Conservation (phyloP, 148 eudicot genomes). For the Polygonum maritimum region DNA sequence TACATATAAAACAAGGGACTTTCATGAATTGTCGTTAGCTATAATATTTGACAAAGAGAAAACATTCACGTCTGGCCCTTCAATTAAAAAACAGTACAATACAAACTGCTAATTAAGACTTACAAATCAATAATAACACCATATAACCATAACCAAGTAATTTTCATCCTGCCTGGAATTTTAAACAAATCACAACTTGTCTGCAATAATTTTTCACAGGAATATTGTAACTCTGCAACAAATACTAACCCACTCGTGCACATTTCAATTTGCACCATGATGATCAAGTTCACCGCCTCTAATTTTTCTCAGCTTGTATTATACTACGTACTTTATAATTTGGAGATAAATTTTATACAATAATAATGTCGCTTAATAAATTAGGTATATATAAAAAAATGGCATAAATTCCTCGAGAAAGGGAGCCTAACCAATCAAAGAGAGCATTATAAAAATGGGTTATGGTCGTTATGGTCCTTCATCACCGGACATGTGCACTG, state of each 20-base stretch:
- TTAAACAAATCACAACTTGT: background rate
- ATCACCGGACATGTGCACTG: background rate
- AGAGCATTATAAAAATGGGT: background rate
- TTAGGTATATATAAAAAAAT: background rate
- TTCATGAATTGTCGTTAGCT: background rate
- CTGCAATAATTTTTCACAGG: background rate
- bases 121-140: background rate
- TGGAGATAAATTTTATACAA: background rate
- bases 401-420: background rate
- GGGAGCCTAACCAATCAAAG: constrained; percentile 5
- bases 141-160: background rate
- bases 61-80: background rate
- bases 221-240: constrained; percentile 2
- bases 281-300: background rate
- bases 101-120: no score
- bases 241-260: constrained; percentile 5
- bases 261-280: background rate
- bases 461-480: background rate
- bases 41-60: background rate
- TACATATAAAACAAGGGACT: background rate
- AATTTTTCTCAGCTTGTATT: background rate
- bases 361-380: background rate
- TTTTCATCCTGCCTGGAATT: background rate
- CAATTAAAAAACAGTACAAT: background rate
- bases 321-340: background rate